Conservation (phyloP, 805 yeast species). For the Yamadazyma sp. region DNA sequence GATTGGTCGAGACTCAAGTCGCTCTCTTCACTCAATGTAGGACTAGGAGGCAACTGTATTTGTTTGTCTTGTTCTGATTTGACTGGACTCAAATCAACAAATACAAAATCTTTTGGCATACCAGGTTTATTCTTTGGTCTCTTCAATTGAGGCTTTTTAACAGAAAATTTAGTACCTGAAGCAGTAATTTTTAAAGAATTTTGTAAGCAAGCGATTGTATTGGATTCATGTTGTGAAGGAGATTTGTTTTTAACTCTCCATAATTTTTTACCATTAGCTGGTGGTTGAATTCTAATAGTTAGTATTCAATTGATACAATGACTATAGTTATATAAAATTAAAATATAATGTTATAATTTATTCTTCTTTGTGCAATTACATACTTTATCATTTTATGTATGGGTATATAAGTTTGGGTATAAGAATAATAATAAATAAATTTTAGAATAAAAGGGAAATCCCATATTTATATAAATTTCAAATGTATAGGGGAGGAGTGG, state of each 20-base stretch:
- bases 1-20: conserved; percentile 8
- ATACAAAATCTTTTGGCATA: conserved; percentile 43
- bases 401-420: not conserved
- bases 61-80: conserved; percentile 21
- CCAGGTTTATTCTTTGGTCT: conserved; percentile 46
- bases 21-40: conserved; percentile 7
- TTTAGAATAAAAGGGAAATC: conserved; percentile 1
- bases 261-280: conserved; percentile 43
- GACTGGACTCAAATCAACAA: conserved; percentile 44
- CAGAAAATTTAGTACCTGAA: conserved; percentile 32
- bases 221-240: conserved; percentile 19
- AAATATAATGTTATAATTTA: not conserved
- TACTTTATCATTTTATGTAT: conserved; percentile 7
- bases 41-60: conserved; percentile 9
- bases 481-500: not conserved
- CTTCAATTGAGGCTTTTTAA: conserved; percentile 38
- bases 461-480: conserved; percentile 3
- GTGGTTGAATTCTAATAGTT: conserved; percentile 24
- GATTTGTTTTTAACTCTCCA: conserved; percentile 31
- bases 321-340: too few species aligned
- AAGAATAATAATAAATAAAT: conserved; percentile 2
- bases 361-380: conserved; percentile 1
- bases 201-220: conserved; percentile 34
- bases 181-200: conserved; percentile 42
- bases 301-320: too few species aligned